These are phyloP conservation scores for Aspergillus thermomutatus DNA, from an alignment of 2,329 filamentous ascomycete genomes.

Conservation along the genomic window DNA sequence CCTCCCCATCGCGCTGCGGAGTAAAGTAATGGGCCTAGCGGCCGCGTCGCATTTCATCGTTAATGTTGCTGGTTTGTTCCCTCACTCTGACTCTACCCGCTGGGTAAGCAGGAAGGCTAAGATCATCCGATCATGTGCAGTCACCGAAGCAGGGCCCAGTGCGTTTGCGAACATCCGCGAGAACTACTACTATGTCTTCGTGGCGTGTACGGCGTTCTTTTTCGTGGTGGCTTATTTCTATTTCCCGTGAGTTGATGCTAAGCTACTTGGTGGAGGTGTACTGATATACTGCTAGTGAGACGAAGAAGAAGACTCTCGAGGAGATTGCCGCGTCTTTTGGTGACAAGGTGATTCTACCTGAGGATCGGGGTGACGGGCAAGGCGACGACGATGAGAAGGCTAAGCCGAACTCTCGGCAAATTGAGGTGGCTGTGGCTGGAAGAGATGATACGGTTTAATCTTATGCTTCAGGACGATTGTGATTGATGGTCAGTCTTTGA, in stretches of 20 bases:
- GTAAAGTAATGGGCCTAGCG: conserved; percentile 55
- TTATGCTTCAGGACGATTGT: neutral
- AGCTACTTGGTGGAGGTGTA: neutral
- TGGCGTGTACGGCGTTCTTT: conserved; percentile 52
- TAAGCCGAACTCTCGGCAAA: conserved; percentile 12
- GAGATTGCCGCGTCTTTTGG: conserved; percentile 50
- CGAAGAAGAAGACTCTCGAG: conserved; percentile 47
- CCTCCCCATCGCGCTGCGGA: conserved; percentile 51
- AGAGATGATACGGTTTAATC: neutral
- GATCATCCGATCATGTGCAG: conserved; percentile 11
- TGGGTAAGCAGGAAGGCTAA: neutral
- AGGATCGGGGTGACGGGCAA: conserved; percentile 18
- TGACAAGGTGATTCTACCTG: conserved; percentile 40
- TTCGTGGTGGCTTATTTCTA: conserved; percentile 52
- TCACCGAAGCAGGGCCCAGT: conserved; percentile 54
- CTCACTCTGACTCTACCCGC: neutral
- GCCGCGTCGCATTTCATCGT: conserved; percentile 54
- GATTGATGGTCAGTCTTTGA: neutral
- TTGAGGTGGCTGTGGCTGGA: conserved; percentile 9
- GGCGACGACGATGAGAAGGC: conserved; percentile 12
- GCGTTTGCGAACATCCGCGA: conserved; percentile 57
- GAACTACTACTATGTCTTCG: conserved; percentile 61
- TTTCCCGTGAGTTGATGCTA: conserved; percentile 45
- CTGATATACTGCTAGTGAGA: conserved; percentile 36
- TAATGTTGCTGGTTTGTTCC: conserved; percentile 46